Evolutionary conservation across 805 yeast genomes (phyloP), one percentile per base, ranked within the genome.

Genomic region (Tetrapisispora iriomotensis): DNA sequence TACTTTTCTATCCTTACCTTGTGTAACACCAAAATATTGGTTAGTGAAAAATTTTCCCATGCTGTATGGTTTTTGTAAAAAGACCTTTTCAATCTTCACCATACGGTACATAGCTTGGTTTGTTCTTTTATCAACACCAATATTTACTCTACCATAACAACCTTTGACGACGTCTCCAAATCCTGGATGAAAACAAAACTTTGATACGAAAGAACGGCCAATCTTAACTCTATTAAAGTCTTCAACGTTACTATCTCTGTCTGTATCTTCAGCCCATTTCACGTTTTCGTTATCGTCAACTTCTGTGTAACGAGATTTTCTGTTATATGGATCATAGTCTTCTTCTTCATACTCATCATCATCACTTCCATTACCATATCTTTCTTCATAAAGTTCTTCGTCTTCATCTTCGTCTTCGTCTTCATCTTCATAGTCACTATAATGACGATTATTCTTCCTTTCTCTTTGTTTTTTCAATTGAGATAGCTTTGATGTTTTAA

Each of bases 141-240:
- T 74, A 56, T 85, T 87, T 40, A 92, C 78, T 48, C 88, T 74
- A 26, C 88, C 94, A 56, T 70, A 85, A 36, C 94, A 77, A 17
- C 85, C 94, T 15, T 72, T 67, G 13, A 85, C 73, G 1, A 73
- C 71, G 15, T 74, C 77, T 34, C 73, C 77, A 58, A 94, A 88
- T 25, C 77, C 87, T 10, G 92, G 88, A 61, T 87, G 79, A 58
- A 78, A 87, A 54, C 88, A 76, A 56, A 69, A 85, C 56, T 80
- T 82, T 29, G 79, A 74, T 32, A 87, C 73, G 48, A 78, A 73
- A 7, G 84, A 66, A 57, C 95, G 78, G 14, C 96, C 94, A 33
- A 90, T 73, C 43, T 81, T 71, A 22, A 85, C 68, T 36, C 72
- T 72, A 58, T 86, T 87, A 39, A 87, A 66, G 53, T 86, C 95